Evolutionary conservation across 2,329 filamentous ascomycete species (phyloP).

Genomic region (Monilinia vaccinii-corymbosi): DNA sequence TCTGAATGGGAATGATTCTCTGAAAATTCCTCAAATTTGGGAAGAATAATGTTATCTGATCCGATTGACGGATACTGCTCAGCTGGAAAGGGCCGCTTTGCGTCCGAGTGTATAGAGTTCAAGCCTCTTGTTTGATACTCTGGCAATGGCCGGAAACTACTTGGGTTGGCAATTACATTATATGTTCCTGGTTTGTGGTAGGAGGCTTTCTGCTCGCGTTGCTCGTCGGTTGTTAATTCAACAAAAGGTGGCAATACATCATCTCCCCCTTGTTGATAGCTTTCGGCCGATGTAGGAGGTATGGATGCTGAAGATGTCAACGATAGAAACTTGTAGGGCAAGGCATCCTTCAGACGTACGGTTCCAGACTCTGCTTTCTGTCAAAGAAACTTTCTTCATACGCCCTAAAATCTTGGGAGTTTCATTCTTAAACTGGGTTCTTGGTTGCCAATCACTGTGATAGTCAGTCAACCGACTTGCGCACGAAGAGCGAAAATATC

Average conservation of each 20-base stretch:
- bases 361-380: conserved; percentile 47
- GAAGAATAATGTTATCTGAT: background rate
- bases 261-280: conserved; percentile 16
- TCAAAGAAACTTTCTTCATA: conserved; percentile 41
- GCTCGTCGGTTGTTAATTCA: conserved; percentile 44
- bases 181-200: conserved; percentile 43
- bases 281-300: background rate
- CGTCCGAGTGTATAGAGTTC: too few relatives aligned
- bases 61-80: background rate
- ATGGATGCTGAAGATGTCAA: background rate
- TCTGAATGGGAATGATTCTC: background rate
- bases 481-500: background rate
- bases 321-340: background rate
- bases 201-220: conserved; percentile 47
- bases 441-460: conserved; percentile 44
- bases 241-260: conserved; percentile 47
- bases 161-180: conserved; percentile 44
- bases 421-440: conserved; percentile 45
- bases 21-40: background rate
- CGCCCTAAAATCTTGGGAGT: conserved; percentile 41
- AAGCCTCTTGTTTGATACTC: conserved; percentile 35
- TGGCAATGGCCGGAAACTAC: conserved; percentile 42
- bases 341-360: conserved; percentile 32
- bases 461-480: background rate
- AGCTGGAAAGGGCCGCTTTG: background rate